These are phyloP conservation scores for Xerocomus amazonicus DNA, from an alignment of 1,284 basidiomycete species.

Conservation along the genomic window DNA sequence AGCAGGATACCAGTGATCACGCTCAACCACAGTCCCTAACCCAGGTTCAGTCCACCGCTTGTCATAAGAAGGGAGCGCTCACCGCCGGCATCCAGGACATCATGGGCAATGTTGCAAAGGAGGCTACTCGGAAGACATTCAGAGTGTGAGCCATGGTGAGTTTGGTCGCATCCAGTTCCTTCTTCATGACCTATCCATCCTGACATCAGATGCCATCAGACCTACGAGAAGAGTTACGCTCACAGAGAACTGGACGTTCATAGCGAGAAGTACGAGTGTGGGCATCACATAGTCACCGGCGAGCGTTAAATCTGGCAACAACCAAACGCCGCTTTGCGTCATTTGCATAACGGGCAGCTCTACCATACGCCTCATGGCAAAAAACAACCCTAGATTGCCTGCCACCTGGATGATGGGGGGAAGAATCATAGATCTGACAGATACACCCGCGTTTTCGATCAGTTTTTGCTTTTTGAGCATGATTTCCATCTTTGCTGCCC, in stretches of 20 bases:
- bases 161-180: conserved; percentile 55
- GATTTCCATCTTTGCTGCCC: conserved; percentile 52
- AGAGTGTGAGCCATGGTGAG: conserved; percentile 64
- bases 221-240: conserved; percentile 25
- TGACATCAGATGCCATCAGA: conserved; percentile 6
- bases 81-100: conserved; percentile 60
- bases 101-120: conserved; percentile 57
- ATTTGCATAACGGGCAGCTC: conserved; percentile 70
- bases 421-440: conserved; percentile 54
- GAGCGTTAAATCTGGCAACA: conserved; percentile 76
- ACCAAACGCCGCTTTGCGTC: conserved; percentile 71
- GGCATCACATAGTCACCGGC: conserved; percentile 85
- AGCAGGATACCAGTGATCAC: conserved; percentile 25
- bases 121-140: conserved; percentile 67
- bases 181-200: conserved; percentile 46
- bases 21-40: conserved; percentile 32
- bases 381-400: conserved; percentile 83
- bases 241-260: conserved; percentile 73
- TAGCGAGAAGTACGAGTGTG: conserved; percentile 54
- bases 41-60: not conserved
- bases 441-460: conserved; percentile 70
- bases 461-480: conserved; percentile 59
- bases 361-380: conserved; percentile 75
- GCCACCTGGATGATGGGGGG: conserved; percentile 74
- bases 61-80: conserved; percentile 24